Evolutionary conservation across 768 basidiomycete species (phyloP), one percentile per base, ranked within the genome.

Genomic region (Asterophora parasitica): DNA sequence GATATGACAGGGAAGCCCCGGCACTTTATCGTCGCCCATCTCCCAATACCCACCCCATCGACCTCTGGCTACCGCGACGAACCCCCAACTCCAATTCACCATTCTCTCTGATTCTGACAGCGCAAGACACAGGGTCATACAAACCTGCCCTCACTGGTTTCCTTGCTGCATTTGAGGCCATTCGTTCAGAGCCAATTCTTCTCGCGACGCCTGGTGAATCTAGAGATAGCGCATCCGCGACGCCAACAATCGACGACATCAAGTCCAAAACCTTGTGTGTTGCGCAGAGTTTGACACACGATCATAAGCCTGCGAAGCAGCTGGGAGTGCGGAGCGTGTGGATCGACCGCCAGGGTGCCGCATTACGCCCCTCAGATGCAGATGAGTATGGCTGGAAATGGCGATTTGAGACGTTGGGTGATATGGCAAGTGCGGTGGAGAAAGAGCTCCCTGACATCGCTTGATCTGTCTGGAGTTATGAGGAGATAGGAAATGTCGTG

Each of bases 111-210:
- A 68, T 86, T 46, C 66, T 84, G 55, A 88, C 85, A 7, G 85
- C 88, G 4, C 78, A 89, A 60, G 84, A 85, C 52, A 75, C 78
- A 4, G 77, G 78, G n/a, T 78, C 77, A 30, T 89, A 88, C 65
- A 89, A 88, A 60, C 88, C 84, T 16, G 74, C 77, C 6, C 68
- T 73, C 5, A 71, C 69, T 7, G 81, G 79, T 44, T 81, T 83
- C 61, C 58, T 69, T 43, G 66, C 72, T 17, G 75, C 71, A 31
- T 64, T 85, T 28, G 66, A 72, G 42, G 71, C 67, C 10, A 69
- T 77, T 12, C 61, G 61, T 30, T 58, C 65, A 4, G 65, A 81
- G 39, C 66, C 70, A 0, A 57, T 63, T 15, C 53, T 77, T 53
- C 60, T 76, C n/a, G 23, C 30, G 13, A 17, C 10, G 1, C 49